Percentiles rank a stretch among this genome's conserved stretches.
These are phyloP conservation scores for Ilyonectria sp. DNA, from an alignment of 2,329 filamentous ascomycete genomes.

Conservation along the genomic window DNA sequence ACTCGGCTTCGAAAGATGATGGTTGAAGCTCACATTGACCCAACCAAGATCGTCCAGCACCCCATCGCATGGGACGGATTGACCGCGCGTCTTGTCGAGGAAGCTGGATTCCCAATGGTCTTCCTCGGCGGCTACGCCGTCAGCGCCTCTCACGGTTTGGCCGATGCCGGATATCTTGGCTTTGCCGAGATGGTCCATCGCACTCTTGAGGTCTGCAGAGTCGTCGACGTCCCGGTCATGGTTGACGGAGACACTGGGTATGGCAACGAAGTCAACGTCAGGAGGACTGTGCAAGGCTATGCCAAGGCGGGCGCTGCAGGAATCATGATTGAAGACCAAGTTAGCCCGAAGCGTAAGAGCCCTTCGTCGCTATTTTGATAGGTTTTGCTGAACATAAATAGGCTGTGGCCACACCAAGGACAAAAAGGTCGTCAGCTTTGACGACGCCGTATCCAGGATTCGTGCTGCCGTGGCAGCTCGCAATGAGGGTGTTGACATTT, in stretches of 20 bases:
- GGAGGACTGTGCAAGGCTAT: slow-evolving; percentile 16
- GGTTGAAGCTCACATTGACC: slow-evolving; percentile 11
- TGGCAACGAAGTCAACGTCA: slow-evolving; percentile 16
- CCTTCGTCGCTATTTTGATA: too few relatives aligned
- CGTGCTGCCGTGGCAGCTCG: slow-evolving; percentile 13
- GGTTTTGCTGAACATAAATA: background rate
- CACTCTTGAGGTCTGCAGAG: slow-evolving; percentile 16
- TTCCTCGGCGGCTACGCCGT: slow-evolving; percentile 18
- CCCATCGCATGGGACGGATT: slow-evolving; percentile 22
- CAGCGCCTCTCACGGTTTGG: slow-evolving; percentile 13
- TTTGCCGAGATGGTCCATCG: slow-evolving; percentile 19
- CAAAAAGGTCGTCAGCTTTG: slow-evolving; percentile 13
- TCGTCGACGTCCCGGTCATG: slow-evolving; percentile 13
- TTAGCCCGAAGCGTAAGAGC: slow-evolving; percentile 11
- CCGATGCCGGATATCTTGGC: slow-evolving; percentile 19
- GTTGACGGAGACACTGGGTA: slow-evolving; percentile 18
- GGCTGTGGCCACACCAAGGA: slow-evolving; percentile 18
- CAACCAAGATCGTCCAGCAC: slow-evolving; percentile 9
- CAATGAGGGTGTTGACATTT: slow-evolving; percentile 14
- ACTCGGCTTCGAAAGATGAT: slow-evolving; percentile 5
- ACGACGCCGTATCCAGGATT: slow-evolving; percentile 12
- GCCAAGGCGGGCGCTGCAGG: slow-evolving; percentile 17
- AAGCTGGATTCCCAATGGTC: slow-evolving; percentile 18
- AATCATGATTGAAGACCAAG: slow-evolving; percentile 24
- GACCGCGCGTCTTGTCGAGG: slow-evolving; percentile 15